Evolutionary conservation across 192 early-diverging fungal genomes (phyloP), one percentile per base, ranked within the genome.

Genomic region (Entomortierella parvispora): DNA sequence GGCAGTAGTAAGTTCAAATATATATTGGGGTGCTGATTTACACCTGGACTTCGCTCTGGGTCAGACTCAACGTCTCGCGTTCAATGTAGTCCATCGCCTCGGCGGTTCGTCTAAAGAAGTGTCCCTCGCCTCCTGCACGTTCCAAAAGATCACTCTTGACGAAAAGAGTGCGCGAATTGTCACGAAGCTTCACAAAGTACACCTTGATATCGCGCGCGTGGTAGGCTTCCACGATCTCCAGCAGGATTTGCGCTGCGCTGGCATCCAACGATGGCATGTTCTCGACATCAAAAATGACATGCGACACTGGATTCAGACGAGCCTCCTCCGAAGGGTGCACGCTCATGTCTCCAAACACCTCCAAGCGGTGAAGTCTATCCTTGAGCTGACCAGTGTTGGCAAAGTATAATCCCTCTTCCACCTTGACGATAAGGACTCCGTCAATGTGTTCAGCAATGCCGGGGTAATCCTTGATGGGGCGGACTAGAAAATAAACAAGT

Each of bases 331-430:
- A 95, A 7, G 98, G 98, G 81, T 99, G 98, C 26, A 96, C 92
- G 14, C 90, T 88, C 85, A 98, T 90, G 68, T 96, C 95, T 34
- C 98, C 97, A 82, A 95, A 95, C 68, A 93, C 84, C 67, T 99
- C 98, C 31, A 98, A 81, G 28, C 98, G 92, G 50, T 95, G 92
- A 33, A 99, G 82, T 17, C 97, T 85, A 57, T 98, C 98, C 80
- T 96, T 95, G 47, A 99, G 84, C 82, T 99, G 96, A 4, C 97
- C 97, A 28, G 93, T 92, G 70, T 99, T 99, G 48, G 97, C 97
- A 87, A 99, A 99, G 78, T 94, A 99, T 49, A 99, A 80, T 4
- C 93, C 92, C 68, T 99, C 98, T 61, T 96, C 93, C 20, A 99
- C 87, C 34, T 92, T 88, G 47, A 99, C 89, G 62, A 99, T 89